phyloP scores from a whole-genome alignment of 371 early-diverging fungal species.

The Actinomucor elegans region DNA sequence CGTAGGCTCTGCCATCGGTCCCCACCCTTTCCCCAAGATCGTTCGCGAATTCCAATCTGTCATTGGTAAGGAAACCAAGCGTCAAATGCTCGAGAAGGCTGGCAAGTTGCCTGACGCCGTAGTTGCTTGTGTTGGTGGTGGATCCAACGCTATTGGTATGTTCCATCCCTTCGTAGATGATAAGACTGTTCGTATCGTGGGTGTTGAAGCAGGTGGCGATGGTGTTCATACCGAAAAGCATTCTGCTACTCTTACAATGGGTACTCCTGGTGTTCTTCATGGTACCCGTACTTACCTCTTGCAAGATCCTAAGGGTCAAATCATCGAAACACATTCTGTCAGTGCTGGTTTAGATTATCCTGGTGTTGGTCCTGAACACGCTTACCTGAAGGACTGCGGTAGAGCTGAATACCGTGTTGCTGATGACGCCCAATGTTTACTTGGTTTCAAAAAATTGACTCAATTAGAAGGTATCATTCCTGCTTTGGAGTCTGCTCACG shows the following conservation, averaged over 20 bases:
- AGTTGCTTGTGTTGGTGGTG: slow-evolving; percentile 94
- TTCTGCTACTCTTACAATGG: slow-evolving; percentile 87
- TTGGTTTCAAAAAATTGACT: slow-evolving; percentile 85
- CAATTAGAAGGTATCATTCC: slow-evolving; percentile 94
- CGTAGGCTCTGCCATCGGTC: slow-evolving; percentile 95
- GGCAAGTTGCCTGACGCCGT: slow-evolving; percentile 90
- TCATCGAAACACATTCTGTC: slow-evolving; percentile 93
- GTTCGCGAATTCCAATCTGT: slow-evolving; percentile 97
- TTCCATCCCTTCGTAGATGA: slow-evolving; percentile 94
- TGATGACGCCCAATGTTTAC: slow-evolving; percentile 84
- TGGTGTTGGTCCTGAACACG: slow-evolving; percentile 96
- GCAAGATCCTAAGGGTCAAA: slow-evolving; percentile 93
- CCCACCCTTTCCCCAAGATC: slow-evolving; percentile 93
- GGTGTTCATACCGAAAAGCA: slow-evolving; percentile 85
- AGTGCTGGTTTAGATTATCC: slow-evolving; percentile 97
- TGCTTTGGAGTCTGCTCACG: slow-evolving; percentile 94
- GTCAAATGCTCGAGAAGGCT: slow-evolving; percentile 78
- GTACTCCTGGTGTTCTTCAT: slow-evolving; percentile 93
- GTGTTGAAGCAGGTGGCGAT: slow-evolving; percentile 94
- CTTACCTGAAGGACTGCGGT: slow-evolving; percentile 85
- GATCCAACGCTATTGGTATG: slow-evolving; percentile 95
- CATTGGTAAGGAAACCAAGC: slow-evolving; percentile 85
- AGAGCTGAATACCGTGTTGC: slow-evolving; percentile 87
- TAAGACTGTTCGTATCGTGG: slow-evolving; percentile 78
- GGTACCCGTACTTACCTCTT: slow-evolving; percentile 93